These are phyloP conservation scores for Pogostemon cablin DNA, from an alignment of 257 asterid species.

Conservation along the genomic window DNA sequence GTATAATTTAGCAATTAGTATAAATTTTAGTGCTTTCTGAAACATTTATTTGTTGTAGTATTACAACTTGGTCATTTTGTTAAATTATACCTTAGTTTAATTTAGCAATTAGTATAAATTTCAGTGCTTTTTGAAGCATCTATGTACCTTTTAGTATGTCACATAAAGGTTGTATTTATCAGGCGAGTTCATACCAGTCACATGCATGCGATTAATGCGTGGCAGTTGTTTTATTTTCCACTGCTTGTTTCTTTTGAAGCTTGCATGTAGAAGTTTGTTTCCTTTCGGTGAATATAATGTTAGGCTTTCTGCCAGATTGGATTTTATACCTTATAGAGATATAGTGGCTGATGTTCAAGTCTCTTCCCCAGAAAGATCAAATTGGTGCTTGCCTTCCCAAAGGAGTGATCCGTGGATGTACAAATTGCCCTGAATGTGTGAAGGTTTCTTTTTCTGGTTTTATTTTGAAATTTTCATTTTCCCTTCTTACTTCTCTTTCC, in stretches of 20 bases:
- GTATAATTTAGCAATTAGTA: background rate
- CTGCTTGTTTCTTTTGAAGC: background rate
- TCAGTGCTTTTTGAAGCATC: background rate
- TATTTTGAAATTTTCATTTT: conserved; percentile 1
- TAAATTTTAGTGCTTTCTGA: background rate
- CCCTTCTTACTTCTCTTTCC: background rate
- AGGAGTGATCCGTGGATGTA: conserved; percentile 79
- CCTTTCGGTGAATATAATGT: conserved; percentile 1
- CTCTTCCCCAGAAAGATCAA: conserved; percentile 46
- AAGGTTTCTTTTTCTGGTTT: conserved; percentile 46
- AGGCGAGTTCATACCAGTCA: conserved; percentile 3
- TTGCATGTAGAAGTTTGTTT: conserved; percentile 6
- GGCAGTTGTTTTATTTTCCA: conserved; percentile 26
- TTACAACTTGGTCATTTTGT: conserved; percentile 4
- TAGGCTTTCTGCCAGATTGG: conserved; percentile 26
- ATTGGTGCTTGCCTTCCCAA: conserved; percentile 55
- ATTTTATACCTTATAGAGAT: background rate
- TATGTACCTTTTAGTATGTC: background rate
- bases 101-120: conserved; percentile 3
- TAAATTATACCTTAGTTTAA: conserved; percentile 8
- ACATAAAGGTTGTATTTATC: conserved; percentile 7
- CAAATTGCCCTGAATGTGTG: conserved; percentile 55
- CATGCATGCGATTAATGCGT: conserved; percentile 10
- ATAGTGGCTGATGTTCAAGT: conserved; percentile 33
- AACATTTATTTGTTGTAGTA: background rate